Percentiles rank a stretch among this genome's conserved stretches.
phyloP scores from a whole-genome alignment of 768 basidiomycete species.

The Mycena galopus region DNA sequence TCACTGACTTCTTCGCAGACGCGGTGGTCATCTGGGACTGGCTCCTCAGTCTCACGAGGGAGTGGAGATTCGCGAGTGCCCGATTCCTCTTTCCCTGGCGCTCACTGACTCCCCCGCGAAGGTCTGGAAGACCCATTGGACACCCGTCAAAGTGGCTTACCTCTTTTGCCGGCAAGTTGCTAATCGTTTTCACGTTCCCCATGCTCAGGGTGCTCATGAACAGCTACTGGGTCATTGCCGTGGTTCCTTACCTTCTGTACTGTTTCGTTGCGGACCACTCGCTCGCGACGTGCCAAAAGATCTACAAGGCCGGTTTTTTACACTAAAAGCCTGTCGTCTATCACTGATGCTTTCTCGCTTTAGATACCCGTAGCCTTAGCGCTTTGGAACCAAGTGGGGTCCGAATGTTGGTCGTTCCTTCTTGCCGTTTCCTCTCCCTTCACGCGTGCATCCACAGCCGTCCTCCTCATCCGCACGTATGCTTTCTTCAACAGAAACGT shows the following conservation, averaged over 20 bases:
- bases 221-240: conserved; percentile 87
- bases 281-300: conserved; percentile 71
- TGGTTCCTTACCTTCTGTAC: conserved; percentile 84
- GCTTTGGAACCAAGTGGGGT: conserved; percentile 91
- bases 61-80: conserved; percentile 76
- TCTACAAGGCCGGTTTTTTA: conserved; percentile 65
- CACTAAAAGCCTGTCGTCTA: not conserved
- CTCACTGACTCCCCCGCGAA: conserved; percentile 46
- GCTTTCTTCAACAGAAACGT: conserved; percentile 87
- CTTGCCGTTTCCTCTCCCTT: conserved; percentile 25
- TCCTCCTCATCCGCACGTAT: conserved; percentile 86
- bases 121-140: conserved; percentile 90
- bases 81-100: conserved; percentile 30
- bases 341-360: conserved; percentile 14
- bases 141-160: conserved; percentile 86
- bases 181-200: conserved; percentile 36
- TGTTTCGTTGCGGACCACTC: conserved; percentile 81
- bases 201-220: conserved; percentile 27
- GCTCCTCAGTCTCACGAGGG: conserved; percentile 82
- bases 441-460: conserved; percentile 58
- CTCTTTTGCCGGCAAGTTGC: conserved; percentile 81
- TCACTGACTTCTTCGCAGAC: conserved; percentile 56
- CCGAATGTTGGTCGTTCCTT: conserved; percentile 65
- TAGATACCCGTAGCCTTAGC: conserved; percentile 86
- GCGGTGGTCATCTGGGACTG: conserved; percentile 90